Conservation (phyloP, 2,329 filamentous ascomycete species). For the Tetracladium maxilliforme region DNA sequence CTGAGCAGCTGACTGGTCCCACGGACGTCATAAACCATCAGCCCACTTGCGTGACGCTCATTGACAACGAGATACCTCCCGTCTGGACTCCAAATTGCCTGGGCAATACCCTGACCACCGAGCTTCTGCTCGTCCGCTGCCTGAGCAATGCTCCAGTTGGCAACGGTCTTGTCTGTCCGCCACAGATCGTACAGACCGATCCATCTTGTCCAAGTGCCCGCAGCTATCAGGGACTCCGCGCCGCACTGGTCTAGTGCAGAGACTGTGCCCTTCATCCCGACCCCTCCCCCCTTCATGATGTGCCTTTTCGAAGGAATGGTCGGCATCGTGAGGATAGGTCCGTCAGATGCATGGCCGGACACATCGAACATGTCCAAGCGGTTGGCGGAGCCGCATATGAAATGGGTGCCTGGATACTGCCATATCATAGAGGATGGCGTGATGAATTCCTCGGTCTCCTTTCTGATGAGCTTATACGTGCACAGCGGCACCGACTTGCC, state of each 20-base stretch:
- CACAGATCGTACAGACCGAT: conserved; percentile 47
- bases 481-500: no score
- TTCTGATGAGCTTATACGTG: conserved; percentile 42
- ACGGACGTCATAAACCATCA: conserved; percentile 49
- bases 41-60: conserved; percentile 37
- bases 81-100: conserved; percentile 47
- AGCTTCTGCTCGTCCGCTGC: conserved; percentile 34
- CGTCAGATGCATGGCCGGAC: conserved; percentile 33
- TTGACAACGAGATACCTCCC: conserved; percentile 48
- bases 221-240: conserved; percentile 30
- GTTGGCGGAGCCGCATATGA: conserved; percentile 44
- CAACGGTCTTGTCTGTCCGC: conserved; percentile 34
- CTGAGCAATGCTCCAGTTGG: conserved; percentile 42
- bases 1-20: conserved; percentile 40
- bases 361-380: conserved; percentile 46
- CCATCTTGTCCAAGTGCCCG: conserved; percentile 49
- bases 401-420: conserved; percentile 38
- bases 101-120: conserved; percentile 46
- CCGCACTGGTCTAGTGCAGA: conserved; percentile 31
- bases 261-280: conserved; percentile 49
- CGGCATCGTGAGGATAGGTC: conserved; percentile 36
- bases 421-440: conserved; percentile 42
- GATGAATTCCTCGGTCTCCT: conserved; percentile 46
- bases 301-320: conserved; percentile 47
- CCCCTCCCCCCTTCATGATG: conserved; percentile 41